phyloP scores from a whole-genome alignment of 352 stramenopile species.

The Phytophthora podocarpi region DNA sequence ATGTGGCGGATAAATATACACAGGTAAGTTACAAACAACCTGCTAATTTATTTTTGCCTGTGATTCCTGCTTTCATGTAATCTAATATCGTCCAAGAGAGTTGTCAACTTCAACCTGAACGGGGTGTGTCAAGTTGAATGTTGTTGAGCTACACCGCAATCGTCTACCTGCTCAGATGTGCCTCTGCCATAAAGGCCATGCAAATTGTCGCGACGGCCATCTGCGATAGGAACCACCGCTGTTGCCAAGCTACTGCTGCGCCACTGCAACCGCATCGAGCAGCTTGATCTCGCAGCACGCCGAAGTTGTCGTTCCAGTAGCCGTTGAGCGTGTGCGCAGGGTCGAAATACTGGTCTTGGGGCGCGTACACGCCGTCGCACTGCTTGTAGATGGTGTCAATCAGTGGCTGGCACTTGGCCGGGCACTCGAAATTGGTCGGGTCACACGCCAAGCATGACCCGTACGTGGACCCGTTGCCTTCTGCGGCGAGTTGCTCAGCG shows the following conservation, averaged over 20 bases:
- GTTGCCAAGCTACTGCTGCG: background rate
- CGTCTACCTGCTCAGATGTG: too few species aligned
- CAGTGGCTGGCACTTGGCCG: conserved; percentile 73
- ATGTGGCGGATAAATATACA: too few species aligned
- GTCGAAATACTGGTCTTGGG: conserved; percentile 69
- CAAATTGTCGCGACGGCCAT: background rate
- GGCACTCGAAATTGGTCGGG: conserved; percentile 57
- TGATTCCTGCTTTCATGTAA: background rate
- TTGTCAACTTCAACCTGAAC: conserved; percentile 8
- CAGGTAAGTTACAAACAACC: too few species aligned
- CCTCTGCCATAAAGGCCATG: background rate
- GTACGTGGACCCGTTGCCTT: conserved; percentile 68
- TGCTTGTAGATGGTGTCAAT: conserved; percentile 70
- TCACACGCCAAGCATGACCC: conserved; percentile 68
- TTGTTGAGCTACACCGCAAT: too few species aligned
- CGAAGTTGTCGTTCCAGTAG: conserved; percentile 72
- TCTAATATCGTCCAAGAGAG: conserved; percentile 3
- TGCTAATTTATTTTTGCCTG: background rate
- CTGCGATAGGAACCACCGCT: conserved; percentile 1
- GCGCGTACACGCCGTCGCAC: conserved; percentile 66
- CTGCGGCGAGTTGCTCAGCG: conserved; percentile 46
- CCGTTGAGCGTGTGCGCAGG: conserved; percentile 54
- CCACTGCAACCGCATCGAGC: conserved; percentile 63
- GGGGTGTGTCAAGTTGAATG: too few species aligned
- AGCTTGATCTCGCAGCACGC: conserved; percentile 51